phyloP scores from a whole-genome alignment of 192 early-diverging fungal species.

The Mycoemilia scoparia region DNA sequence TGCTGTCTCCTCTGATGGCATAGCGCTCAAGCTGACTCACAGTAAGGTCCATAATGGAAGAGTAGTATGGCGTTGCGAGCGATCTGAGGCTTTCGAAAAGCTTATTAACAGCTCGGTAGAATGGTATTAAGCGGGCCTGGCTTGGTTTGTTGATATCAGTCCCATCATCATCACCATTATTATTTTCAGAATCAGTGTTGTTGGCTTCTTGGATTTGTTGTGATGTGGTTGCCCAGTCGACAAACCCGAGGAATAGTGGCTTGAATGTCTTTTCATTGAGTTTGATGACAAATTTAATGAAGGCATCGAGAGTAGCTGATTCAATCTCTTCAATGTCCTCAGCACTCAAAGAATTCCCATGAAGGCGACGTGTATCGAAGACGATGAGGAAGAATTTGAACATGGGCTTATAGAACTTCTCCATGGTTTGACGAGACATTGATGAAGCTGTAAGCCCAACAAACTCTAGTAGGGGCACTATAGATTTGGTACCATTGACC shows the following conservation, averaged over 20 bases:
- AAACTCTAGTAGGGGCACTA: constrained; percentile 48
- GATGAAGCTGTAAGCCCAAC: constrained; percentile 41
- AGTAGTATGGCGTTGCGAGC: constrained; percentile 64
- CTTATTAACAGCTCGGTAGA: constrained; percentile 18
- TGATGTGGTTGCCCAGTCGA: constrained; percentile 30
- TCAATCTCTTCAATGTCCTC: constrained; percentile 38
- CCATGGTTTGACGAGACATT: constrained; percentile 43
- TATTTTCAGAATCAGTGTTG: constrained; percentile 25
- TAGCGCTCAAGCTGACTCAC: constrained; percentile 37
- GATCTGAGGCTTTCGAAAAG: constrained; percentile 29
- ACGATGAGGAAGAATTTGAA: constrained; percentile 71
- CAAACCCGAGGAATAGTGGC: constrained; percentile 73
- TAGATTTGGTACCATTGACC: constrained; percentile 27
- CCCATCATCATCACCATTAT: constrained; percentile 19
- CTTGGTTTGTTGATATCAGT: constrained; percentile 7
- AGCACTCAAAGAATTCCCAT: constrained; percentile 12
- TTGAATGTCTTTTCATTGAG: constrained; percentile 91
- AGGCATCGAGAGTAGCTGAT: constrained; percentile 46
- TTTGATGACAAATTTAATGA: constrained; percentile 70
- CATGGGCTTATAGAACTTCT: constrained; percentile 55
- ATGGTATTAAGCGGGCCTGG: constrained; percentile 15
- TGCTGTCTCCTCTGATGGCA: constrained; percentile 7
- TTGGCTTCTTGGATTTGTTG: constrained; percentile 1
- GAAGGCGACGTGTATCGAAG: constrained; percentile 35
- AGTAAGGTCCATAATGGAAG: constrained; percentile 50